phyloP scores from a whole-genome alignment of 371 early-diverging fungal genomes.

The Syncephalastrum monosporum region DNA sequence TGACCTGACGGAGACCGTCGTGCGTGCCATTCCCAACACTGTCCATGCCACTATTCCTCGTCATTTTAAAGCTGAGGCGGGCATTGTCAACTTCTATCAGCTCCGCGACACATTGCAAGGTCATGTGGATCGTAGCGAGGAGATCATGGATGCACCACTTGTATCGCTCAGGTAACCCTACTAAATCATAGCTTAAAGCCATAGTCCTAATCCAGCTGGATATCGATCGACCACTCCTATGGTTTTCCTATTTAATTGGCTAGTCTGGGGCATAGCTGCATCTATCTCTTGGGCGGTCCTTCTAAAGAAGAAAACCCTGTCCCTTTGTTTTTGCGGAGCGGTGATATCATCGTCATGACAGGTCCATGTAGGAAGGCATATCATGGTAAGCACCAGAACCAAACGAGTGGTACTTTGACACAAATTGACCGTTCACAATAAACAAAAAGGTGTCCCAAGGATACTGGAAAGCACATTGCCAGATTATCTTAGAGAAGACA shows the following conservation, averaged over 20 bases:
- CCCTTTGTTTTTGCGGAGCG: constrained; percentile 71
- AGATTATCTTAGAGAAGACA: constrained; percentile 19
- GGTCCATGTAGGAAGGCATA: constrained; percentile 70
- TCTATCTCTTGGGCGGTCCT: constrained; percentile 77
- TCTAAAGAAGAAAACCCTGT: constrained; percentile 67
- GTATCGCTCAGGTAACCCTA: constrained; percentile 11
- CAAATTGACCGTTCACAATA: not conserved
- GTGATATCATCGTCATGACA: constrained; percentile 85
- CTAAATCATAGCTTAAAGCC: not conserved
- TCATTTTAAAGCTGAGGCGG: constrained; percentile 77
- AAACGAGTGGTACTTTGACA: not conserved
- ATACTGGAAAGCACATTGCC: constrained; percentile 30
- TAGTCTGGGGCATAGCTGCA: constrained; percentile 76
- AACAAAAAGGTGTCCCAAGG: constrained; percentile 24
- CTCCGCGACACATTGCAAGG: constrained; percentile 77
- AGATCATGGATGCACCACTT: constrained; percentile 75
- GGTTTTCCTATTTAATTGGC: too few species aligned
- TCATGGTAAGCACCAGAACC: constrained; percentile 57
- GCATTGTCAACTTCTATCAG: constrained; percentile 90
- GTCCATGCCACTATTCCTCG: constrained; percentile 4
- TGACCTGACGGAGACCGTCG: constrained; percentile 50
- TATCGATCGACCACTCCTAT: too few species aligned
- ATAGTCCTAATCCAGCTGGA: not conserved
- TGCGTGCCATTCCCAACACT: constrained; percentile 41
- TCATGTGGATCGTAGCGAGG: constrained; percentile 88